These are phyloP conservation scores for Tetracentron sinense DNA, from an alignment of 164 flowering plant species.

Conservation along the genomic window DNA sequence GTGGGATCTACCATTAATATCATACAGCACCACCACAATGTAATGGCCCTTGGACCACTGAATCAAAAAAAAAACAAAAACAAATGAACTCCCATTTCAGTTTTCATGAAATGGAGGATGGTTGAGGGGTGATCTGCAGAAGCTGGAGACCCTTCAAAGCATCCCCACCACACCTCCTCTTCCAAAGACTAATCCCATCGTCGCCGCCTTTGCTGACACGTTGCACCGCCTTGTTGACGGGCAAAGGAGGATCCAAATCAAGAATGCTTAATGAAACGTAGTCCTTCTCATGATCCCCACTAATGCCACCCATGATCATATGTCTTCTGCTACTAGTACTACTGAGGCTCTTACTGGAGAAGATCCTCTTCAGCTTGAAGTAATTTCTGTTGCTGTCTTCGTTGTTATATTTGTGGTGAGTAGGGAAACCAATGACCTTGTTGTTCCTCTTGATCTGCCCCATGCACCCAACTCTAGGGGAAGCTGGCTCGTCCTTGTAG, in stretches of 20 bases:
- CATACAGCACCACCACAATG: too few relatives aligned
- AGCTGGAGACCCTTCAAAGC: constrained; percentile 20
- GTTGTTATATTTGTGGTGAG: background rate
- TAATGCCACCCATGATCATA: background rate
- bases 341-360: constrained; percentile 15
- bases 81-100: too few relatives aligned
- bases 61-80: too few relatives aligned
- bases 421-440: constrained; percentile 5
- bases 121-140: too few relatives aligned
- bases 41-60: too few relatives aligned
- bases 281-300: background rate
- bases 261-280: background rate
- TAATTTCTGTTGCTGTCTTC: constrained; percentile 9
- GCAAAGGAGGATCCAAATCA: constrained; percentile 29
- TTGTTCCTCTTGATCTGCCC: constrained; percentile 22
- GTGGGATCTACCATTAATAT: too few relatives aligned
- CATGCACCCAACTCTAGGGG: constrained; percentile 32
- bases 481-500: constrained; percentile 10
- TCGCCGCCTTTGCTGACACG: background rate
- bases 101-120: too few relatives aligned
- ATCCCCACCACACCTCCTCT: constrained; percentile 22
- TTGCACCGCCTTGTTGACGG: constrained; percentile 7
- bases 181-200: constrained; percentile 16
- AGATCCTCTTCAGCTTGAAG: constrained; percentile 21
- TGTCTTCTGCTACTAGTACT: background rate